Percentiles rank a stretch among this genome's conserved stretches.
phyloP scores from a whole-genome alignment of 495 filamentous ascomycete genomes.

The Penicillium diatomitis region DNA sequence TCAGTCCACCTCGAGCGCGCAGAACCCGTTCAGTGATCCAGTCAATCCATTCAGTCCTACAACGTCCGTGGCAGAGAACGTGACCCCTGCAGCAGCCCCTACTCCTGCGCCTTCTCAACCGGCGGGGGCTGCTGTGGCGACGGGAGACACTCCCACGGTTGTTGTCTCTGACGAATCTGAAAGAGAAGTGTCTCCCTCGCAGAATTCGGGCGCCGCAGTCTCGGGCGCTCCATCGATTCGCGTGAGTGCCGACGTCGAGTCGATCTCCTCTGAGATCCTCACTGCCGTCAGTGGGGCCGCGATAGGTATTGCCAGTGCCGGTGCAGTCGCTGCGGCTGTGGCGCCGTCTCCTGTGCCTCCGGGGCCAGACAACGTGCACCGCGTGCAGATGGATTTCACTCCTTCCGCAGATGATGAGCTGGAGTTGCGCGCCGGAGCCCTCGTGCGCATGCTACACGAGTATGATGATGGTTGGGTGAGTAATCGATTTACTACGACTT shows the following conservation, averaged over 20 bases:
- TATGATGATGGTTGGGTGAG: conserved; percentile 99
- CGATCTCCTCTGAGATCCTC: conserved; percentile 23
- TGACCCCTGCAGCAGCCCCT: conserved; percentile 17
- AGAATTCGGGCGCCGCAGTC: conserved; percentile 12
- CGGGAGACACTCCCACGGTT: conserved; percentile 22
- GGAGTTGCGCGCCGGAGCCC: conserved; percentile 63
- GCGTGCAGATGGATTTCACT: conserved; percentile 91
- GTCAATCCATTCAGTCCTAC: conserved; percentile 43
- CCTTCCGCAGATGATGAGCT: conserved; percentile 91
- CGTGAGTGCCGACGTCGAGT: conserved; percentile 19
- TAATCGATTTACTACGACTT: conserved; percentile 2
- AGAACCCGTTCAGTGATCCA: conserved; percentile 39
- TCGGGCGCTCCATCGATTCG: conserved; percentile 8
- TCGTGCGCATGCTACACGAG: conserved; percentile 84
- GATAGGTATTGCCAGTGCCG: conserved; percentile 18
- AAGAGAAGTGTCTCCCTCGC: conserved; percentile 22
- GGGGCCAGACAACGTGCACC: conserved; percentile 59
- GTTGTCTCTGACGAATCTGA: conserved; percentile 26
- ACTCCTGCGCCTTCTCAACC: conserved; percentile 28
- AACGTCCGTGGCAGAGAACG: conserved; percentile 2
- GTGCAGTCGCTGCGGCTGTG: conserved; percentile 21
- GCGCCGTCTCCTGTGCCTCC: conserved; percentile 35
- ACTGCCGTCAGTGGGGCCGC: conserved; percentile 23
- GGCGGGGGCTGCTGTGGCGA: conserved; percentile 26
- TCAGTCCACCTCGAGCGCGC: conserved; percentile 33